Conservation (phyloP, 1,139 yeast genomes). For the Lodderomyces pseudojiufengensis region DNA sequence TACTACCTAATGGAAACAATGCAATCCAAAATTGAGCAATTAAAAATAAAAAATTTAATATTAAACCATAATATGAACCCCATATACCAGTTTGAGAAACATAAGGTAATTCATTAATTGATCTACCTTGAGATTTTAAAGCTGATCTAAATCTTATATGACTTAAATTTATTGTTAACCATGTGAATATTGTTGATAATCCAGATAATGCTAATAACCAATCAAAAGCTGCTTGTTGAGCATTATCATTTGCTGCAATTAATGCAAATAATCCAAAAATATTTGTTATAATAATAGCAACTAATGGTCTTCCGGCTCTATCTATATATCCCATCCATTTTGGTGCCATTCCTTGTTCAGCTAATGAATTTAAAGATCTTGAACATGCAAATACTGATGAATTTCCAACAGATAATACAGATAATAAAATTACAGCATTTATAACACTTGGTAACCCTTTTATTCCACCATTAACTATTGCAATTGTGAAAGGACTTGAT, state of each 20-base stretch:
- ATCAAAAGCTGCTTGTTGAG: constrained; percentile 29
- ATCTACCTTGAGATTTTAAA: constrained; percentile 23
- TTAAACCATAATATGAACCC: constrained; percentile 30
- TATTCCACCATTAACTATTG: constrained; percentile 52
- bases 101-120: constrained; percentile 28
- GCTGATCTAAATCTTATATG: constrained; percentile 37
- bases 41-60: constrained; percentile 27
- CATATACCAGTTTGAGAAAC: constrained; percentile 32
- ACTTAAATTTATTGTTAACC: constrained; percentile 33
- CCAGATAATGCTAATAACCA: constrained; percentile 39
- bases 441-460: constrained; percentile 43
- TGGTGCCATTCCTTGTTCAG: constrained; percentile 46
- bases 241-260: constrained; percentile 34
- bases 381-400: constrained; percentile 46
- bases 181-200: constrained; percentile 34
- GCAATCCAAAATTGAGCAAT: constrained; percentile 44
- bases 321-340: constrained; percentile 36
- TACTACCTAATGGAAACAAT: constrained; percentile 34
- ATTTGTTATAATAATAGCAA: constrained; percentile 35
- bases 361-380: constrained; percentile 38
- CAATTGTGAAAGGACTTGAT: constrained; percentile 29
- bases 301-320: constrained; percentile 41
- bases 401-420: constrained; percentile 43
- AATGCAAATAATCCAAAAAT: constrained; percentile 38
- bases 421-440: constrained; percentile 40